phyloP scores from a whole-genome alignment of 768 basidiomycete genomes.

The Mycena capillaripes region DNA sequence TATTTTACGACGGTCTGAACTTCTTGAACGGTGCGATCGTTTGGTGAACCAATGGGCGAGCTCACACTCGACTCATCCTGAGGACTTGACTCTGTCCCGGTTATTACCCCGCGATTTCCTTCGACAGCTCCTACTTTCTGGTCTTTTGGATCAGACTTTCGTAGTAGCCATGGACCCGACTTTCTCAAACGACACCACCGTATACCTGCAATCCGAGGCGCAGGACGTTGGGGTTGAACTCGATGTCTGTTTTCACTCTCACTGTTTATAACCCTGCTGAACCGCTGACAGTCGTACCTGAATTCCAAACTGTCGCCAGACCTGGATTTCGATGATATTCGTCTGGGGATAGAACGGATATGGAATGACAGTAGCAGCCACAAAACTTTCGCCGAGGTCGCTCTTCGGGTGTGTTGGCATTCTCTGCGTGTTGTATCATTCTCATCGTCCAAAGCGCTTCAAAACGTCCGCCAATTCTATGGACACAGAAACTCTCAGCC shows the following conservation, averaged over 20 bases:
- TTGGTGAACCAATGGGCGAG: constrained; percentile 52
- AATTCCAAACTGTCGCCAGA: constrained; percentile 72
- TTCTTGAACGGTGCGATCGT: constrained; percentile 69
- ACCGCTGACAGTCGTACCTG: constrained; percentile 62
- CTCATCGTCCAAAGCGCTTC: constrained; percentile 65
- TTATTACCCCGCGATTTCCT: constrained; percentile 65
- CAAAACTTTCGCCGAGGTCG: constrained; percentile 66
- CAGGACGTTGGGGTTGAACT: constrained; percentile 72
- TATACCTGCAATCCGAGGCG: constrained; percentile 70
- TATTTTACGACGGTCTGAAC: constrained; percentile 65
- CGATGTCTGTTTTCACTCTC: constrained; percentile 56
- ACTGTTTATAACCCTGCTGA: constrained; percentile 28
- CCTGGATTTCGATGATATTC: constrained; percentile 51
- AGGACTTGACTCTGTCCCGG: constrained; percentile 47
- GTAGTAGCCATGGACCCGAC: constrained; percentile 66
- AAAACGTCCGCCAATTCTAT: constrained; percentile 61
- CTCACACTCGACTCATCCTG: constrained; percentile 41
- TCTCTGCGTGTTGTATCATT: background rate
- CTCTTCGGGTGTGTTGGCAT: constrained; percentile 64
- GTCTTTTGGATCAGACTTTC: constrained; percentile 68
- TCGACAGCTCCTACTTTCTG: constrained; percentile 65
- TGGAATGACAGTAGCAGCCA: constrained; percentile 73
- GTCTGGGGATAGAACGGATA: constrained; percentile 59
- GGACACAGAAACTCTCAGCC: constrained; percentile 79
- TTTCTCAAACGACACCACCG: constrained; percentile 60